Conservation (phyloP, 345 rosid genomes). For the Sonneratia caseolaris region DNA sequence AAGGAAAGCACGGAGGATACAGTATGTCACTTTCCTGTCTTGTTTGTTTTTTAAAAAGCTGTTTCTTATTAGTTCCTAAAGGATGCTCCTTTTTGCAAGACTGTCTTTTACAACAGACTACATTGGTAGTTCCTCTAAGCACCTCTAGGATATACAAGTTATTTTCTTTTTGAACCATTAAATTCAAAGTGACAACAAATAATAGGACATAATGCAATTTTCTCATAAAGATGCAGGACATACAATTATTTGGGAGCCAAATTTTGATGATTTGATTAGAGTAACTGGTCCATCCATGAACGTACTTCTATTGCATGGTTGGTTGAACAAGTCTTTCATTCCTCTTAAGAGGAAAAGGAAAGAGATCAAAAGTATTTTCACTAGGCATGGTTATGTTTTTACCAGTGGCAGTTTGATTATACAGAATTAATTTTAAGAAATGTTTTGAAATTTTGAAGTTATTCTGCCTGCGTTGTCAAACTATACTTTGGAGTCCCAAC, state of each 20-base stretch:
- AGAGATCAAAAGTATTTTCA: not conserved
- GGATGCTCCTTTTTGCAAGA: not conserved
- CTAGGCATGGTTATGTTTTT: not conserved
- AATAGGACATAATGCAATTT: not conserved
- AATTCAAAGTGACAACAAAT: not conserved
- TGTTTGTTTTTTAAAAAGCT: not conserved
- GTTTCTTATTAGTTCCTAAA: not conserved
- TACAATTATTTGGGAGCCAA: not conserved
- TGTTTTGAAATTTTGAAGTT: not conserved
- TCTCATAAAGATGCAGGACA: not conserved
- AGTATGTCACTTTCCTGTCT: conserved; percentile 34
- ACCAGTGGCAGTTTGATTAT: not conserved
- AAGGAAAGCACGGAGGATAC: conserved; percentile 68
- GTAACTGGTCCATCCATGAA: not conserved
- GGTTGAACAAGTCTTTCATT: not conserved
- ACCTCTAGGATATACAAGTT: too few relatives aligned
- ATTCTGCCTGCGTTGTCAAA: not conserved
- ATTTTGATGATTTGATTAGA: not conserved
- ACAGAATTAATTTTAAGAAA: not conserved
- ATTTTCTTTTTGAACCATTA: too few relatives aligned
- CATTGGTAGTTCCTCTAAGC: too few relatives aligned
- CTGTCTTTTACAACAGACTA: not conserved
- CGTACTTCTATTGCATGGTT: not conserved
- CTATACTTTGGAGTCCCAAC: not conserved
- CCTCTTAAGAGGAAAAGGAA: not conserved